These are phyloP conservation scores for Hypholoma fasciculare DNA, from an alignment of 768 basidiomycete species.

Conservation along the genomic window DNA sequence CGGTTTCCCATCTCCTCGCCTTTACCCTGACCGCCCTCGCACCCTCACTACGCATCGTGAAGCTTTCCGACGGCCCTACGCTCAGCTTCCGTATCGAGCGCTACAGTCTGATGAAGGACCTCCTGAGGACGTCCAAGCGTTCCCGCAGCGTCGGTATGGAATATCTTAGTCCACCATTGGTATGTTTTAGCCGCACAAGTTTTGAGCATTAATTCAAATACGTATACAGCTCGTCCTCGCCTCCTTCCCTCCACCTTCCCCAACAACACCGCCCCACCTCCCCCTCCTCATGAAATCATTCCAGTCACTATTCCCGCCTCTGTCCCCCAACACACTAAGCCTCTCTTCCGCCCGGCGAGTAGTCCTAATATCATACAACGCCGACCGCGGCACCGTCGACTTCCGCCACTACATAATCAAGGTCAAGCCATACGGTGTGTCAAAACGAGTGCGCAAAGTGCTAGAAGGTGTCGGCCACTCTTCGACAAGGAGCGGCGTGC, in stretches of 20 bases:
- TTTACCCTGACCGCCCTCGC: conserved; percentile 87
- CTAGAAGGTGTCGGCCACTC: conserved; percentile 58
- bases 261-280: conserved; percentile 78
- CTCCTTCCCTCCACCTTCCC: conserved; percentile 77
- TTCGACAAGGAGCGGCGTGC: conserved; percentile 39
- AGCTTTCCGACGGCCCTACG: conserved; percentile 89
- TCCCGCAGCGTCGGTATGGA: conserved; percentile 82
- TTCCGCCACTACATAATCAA: conserved; percentile 95
- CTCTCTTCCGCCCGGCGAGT: conserved; percentile 92
- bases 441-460: conserved; percentile 85
- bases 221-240: conserved; percentile 80
- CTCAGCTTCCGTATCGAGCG: conserved; percentile 91
- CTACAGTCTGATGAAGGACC: conserved; percentile 89
- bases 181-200: conserved; percentile 36
- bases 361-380: conserved; percentile 90
- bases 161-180: conserved; percentile 90
- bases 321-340: conserved; percentile 75
- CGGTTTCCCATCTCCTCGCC: conserved; percentile 90
- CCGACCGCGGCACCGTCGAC: conserved; percentile 83
- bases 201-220: not conserved
- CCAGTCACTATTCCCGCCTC: conserved; percentile 94
- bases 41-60: conserved; percentile 83
- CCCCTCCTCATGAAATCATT: conserved; percentile 94
- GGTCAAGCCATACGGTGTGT: conserved; percentile 92
- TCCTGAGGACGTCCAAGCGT: conserved; percentile 63